Evolutionary conservation across 768 basidiomycete species (phyloP).

Genomic region (Suillus tomentosus): DNA sequence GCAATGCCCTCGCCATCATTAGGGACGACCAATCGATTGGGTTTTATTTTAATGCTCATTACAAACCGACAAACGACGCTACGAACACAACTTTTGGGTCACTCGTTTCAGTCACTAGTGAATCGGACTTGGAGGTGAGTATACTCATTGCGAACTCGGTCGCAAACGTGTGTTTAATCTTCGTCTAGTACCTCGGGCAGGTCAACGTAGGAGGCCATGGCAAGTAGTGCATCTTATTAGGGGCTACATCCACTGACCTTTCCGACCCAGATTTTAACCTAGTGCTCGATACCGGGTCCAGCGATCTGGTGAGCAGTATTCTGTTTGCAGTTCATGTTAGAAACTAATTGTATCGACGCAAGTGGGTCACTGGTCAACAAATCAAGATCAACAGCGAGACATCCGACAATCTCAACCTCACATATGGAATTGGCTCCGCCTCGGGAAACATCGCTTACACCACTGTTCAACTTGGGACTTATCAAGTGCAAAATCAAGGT

Average conservation of each 20-base stretch:
- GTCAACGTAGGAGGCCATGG: slow-evolving; percentile 34
- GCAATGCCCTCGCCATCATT: slow-evolving; percentile 26
- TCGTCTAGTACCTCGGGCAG: slow-evolving; percentile 27
- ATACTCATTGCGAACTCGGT: not conserved
- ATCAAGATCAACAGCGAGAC: slow-evolving; percentile 34
- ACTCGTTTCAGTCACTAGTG: slow-evolving; percentile 20
- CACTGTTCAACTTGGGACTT: slow-evolving; percentile 37
- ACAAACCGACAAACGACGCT: slow-evolving; percentile 21
- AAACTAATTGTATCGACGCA: not conserved
- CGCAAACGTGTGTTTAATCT: slow-evolving; percentile 3
- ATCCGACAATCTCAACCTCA: slow-evolving; percentile 30
- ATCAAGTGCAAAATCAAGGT: slow-evolving; percentile 29
- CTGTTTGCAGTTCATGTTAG: not conserved
- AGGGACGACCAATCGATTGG: slow-evolving; percentile 2
- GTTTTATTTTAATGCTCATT: slow-evolving; percentile 16
- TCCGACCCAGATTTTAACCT: slow-evolving; percentile 29
- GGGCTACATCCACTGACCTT: not conserved
- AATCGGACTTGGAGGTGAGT: slow-evolving; percentile 31
- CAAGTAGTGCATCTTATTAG: slow-evolving; percentile 9
- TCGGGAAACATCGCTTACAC: slow-evolving; percentile 39
- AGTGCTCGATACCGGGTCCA: slow-evolving; percentile 32
- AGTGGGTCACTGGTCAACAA: slow-evolving; percentile 26
- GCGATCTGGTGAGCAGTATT: slow-evolving; percentile 21
- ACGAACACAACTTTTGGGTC: slow-evolving; percentile 23
- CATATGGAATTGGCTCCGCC: slow-evolving; percentile 43